Evolutionary conservation across 106 monocot species (phyloP).

Genomic region (Platanthera guangdongensis): DNA sequence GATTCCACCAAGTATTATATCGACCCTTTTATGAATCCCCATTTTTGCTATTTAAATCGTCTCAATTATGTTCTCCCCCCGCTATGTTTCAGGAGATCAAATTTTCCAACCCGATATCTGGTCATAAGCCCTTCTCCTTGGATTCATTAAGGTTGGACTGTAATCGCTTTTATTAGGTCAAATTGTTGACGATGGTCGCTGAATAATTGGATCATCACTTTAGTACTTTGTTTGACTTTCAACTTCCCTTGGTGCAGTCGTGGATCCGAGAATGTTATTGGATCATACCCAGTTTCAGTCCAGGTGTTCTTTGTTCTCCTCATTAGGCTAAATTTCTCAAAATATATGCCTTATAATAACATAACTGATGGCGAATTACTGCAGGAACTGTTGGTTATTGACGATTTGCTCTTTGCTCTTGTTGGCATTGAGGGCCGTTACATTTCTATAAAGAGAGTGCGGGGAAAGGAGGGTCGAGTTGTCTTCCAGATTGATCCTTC

Average conservation of each 20-base stretch:
- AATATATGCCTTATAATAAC: not conserved
- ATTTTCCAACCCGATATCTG: slow-evolving; percentile 21
- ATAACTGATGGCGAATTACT: not conserved
- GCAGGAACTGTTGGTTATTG: slow-evolving; percentile 91
- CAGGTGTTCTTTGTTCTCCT: slow-evolving; percentile 24
- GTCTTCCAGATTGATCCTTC: slow-evolving; percentile 74
- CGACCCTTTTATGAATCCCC: not conserved
- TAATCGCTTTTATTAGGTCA: not conserved
- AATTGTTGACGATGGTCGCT: not conserved
- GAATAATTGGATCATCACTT: not conserved
- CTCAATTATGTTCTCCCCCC: not conserved
- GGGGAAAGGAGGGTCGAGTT: slow-evolving; percentile 57
- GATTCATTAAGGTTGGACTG: slow-evolving; percentile 42
- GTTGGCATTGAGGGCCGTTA: slow-evolving; percentile 91
- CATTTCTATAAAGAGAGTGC: slow-evolving; percentile 68
- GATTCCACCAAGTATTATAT: slow-evolving; percentile 46
- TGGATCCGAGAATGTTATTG: slow-evolving; percentile 45
- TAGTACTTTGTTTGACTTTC: not conserved
- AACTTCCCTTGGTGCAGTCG: slow-evolving; percentile 24
- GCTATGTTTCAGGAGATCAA: slow-evolving; percentile 43
- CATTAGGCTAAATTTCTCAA: not conserved
- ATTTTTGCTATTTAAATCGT: not conserved
- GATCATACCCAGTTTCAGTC: slow-evolving; percentile 69
- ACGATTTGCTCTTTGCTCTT: slow-evolving; percentile 78
- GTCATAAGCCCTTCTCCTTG: slow-evolving; percentile 35